phyloP scores from a whole-genome alignment of 345 rosid species.

The Alliaria petiolata region DNA sequence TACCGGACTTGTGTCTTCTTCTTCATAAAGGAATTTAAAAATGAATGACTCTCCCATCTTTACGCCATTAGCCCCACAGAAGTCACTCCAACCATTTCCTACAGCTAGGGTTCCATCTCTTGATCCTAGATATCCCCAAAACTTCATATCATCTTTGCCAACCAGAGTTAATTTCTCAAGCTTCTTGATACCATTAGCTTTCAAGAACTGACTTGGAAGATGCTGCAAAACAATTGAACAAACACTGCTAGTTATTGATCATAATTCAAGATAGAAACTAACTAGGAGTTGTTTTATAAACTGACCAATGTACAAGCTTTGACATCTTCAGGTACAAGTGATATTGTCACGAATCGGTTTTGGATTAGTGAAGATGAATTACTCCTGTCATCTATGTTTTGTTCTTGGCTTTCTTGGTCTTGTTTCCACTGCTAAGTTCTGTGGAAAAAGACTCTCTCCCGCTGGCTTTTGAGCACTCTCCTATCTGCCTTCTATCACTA shows the following conservation, averaged over 20 bases:
- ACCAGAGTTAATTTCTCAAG: background rate
- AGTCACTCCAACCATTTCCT: background rate
- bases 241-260: background rate
- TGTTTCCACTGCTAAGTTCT: background rate
- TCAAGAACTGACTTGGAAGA: slow-evolving; percentile 7
- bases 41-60: background rate
- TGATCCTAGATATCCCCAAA: background rate
- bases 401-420: background rate
- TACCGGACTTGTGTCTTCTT: background rate
- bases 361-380: background rate
- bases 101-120: background rate
- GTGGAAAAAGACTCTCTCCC: too few species aligned
- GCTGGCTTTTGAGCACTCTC: background rate
- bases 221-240: background rate
- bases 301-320: background rate
- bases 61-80: background rate
- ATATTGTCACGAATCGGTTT: background rate
- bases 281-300: background rate
- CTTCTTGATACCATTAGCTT: background rate
- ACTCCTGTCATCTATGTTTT: background rate
- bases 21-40: background rate
- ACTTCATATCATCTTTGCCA: background rate
- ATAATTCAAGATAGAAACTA: background rate
- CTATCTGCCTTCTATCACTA: background rate
- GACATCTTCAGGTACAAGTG: background rate